Conservation (phyloP, 345 rosid species). For the Corymbia maculata region DNA sequence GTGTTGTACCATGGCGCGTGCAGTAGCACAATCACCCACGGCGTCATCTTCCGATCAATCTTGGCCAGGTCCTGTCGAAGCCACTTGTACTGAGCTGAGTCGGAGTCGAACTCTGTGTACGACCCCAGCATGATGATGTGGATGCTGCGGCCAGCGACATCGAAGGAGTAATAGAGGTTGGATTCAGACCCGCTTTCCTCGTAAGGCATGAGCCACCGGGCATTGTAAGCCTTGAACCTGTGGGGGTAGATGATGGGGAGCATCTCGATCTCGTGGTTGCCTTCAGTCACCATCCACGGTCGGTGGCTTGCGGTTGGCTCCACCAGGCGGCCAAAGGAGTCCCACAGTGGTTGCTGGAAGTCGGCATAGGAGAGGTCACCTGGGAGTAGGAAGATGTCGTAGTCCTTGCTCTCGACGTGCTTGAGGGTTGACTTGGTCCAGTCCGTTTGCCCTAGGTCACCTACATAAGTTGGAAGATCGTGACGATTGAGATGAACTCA, state of each 20-base stretch:
- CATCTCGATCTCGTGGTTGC: slow-evolving; percentile 81
- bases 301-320: slow-evolving; percentile 70
- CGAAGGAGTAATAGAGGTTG: slow-evolving; percentile 80
- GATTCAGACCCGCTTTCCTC: slow-evolving; percentile 66
- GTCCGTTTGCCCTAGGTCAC: slow-evolving; percentile 89
- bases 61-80: slow-evolving; percentile 43
- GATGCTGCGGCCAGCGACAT: slow-evolving; percentile 47
- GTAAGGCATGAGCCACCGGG: slow-evolving; percentile 85
- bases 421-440: slow-evolving; percentile 71
- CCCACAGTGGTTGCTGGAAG: slow-evolving; percentile 68
- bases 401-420: slow-evolving; percentile 41
- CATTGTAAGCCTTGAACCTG: slow-evolving; percentile 69
- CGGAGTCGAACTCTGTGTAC: slow-evolving; percentile 44
- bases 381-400: slow-evolving; percentile 66
- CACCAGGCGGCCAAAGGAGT: slow-evolving; percentile 82
- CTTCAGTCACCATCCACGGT: slow-evolving; percentile 93
- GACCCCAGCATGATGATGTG: slow-evolving; percentile 67
- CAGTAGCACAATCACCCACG: slow-evolving; percentile 72
- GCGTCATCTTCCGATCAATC: slow-evolving; percentile 55
- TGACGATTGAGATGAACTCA: neutral
- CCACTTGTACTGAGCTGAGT: slow-evolving; percentile 73
- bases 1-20: slow-evolving; percentile 96
- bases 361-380: slow-evolving; percentile 88
- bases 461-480: slow-evolving; percentile 11
- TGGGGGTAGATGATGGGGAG: slow-evolving; percentile 54